Evolutionary conservation across 768 basidiomycete genomes (phyloP), one percentile per base, ranked within the genome.

Genomic region (Lyophyllum shimeji): DNA sequence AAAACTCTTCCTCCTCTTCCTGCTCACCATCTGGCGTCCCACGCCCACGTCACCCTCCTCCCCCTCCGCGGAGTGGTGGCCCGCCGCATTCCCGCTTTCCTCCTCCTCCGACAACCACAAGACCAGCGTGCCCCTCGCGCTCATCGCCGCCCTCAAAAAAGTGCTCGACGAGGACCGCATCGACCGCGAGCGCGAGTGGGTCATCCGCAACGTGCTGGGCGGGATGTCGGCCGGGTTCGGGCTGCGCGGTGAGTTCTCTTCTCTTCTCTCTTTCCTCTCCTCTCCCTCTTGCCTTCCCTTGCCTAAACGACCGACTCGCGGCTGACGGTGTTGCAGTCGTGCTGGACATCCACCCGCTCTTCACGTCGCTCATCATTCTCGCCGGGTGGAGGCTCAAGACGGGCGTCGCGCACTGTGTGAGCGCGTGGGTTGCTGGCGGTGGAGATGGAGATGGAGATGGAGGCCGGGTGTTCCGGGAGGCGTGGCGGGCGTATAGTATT

Each of bases 211-310:
- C 61, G 76, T 93, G 9, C 74, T 94, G 1, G 92, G 92, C 11
- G 92, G 92, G 0, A 86, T 94, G 83, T 87, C 90, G 11, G 87
- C 91, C 29, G 92, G 92, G 1, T 94, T 93, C 67, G 92, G 90
- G 0, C 69, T 94, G 51, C 82, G 91, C 64, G 89, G 91, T 92
- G 63, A 42, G 75, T 66, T 0, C 24, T 56, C 29, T 4, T 9
- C 29, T 9, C 29, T 29, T 9, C 9, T n/a, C n/a, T n/a, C n/a
- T n/a, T n/a, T n/a, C n/a, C n/a, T n/a, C n/a, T n/a, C n/a, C n/a
- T n/a, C n/a, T n/a, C n/a, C n/a, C n/a, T n/a, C n/a, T n/a, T n/a
- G n/a, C n/a, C n/a, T n/a, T n/a, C n/a, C n/a, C n/a, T n/a, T n/a
- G n/a, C n/a, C n/a, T n/a, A n/a, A n/a, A n/a, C n/a, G n/a, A n/a